Base-by-base conservation (phyloP, 2,329 filamentous ascomycete genomes). In the Didymosphaeria variabile region DNA sequence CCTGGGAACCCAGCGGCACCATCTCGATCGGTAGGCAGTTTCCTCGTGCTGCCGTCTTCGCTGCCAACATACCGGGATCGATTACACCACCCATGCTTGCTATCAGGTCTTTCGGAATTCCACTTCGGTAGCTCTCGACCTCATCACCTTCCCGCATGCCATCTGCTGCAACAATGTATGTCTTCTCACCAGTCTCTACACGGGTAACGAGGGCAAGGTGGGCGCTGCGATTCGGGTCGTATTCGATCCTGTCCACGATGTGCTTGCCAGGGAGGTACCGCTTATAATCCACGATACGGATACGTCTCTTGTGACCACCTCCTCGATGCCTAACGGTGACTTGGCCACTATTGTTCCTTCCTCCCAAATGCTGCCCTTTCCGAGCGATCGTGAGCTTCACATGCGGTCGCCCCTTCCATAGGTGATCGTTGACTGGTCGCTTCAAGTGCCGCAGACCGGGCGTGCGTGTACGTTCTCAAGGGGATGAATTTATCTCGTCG, bases 1-100 rank as follows among this genome's bases (percentile, higher is more conserved):
- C 88, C 45, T 93, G 88, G 2, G 93, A 97, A n/a, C 95, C 94
- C 42, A 97, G 86, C 1, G 95, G 96, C 62, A 99, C 91, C 90
- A 99, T 95, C 80, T 97, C 92, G 76, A 99, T 84, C 15, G 95
- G 95, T 69, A 99, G 81, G 77, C 95, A 99, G 79, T 99, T 99
- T 58, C 95, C 95, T 73, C 93, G 87, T 83, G 94, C 94, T 1
- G 93, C 94, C 26, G 96, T 99, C 82, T 92, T 95, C 32, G 95
- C 92, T 8, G 96, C 95, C 64, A 99, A 82, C 78, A 99, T 92
- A 90, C 96, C 96, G 12, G 94, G 93, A 84, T 99, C 95, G 54
- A 97, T 87, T 45, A 90, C 83, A 69, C 95, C 94, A 63, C 95
- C 95, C 94, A 99, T 98, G 75, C 90, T 93, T 54, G 91, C 89